A percentile compares a stretch with the other conserved stretches of the same genome.
Evolutionary conservation across 2,329 filamentous ascomycete genomes (phyloP).

Genomic region (Hypoxylon sp.): DNA sequence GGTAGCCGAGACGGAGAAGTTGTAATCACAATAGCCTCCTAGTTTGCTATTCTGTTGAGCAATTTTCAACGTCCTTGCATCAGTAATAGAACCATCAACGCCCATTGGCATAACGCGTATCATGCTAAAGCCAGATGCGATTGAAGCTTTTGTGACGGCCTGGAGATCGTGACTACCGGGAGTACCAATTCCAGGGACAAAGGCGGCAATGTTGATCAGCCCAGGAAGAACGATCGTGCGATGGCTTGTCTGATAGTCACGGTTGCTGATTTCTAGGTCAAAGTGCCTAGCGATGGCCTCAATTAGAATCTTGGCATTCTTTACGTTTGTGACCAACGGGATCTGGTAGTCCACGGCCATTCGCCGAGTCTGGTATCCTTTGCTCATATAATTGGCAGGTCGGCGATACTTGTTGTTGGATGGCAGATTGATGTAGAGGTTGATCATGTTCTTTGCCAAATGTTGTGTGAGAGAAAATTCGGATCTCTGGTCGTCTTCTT

Average conservation of each 20-base stretch:
- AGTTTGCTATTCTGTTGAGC: conserved; percentile 80
- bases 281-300: conserved; percentile 94
- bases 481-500: conserved; percentile 87
- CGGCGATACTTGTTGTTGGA: conserved; percentile 97
- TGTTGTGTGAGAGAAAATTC: conserved; percentile 98
- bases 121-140: conserved; percentile 84
- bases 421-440: conserved; percentile 99
- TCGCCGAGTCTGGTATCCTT: conserved; percentile 94
- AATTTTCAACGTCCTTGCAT: conserved; percentile 77
- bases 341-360: conserved; percentile 99
- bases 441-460: conserved; percentile 96
- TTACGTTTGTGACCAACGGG: conserved; percentile 97
- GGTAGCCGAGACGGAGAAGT: conserved; percentile 82
- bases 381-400: conserved; percentile 98
- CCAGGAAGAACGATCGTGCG: conserved; percentile 80
- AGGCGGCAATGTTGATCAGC: conserved; percentile 83
- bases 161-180: conserved; percentile 77
- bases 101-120: conserved; percentile 84
- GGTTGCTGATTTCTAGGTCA: conserved; percentile 83
- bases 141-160: conserved; percentile 78
- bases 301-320: conserved; percentile 97
- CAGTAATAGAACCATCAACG: conserved; percentile 79
- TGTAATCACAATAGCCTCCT: conserved; percentile 82
- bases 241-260: conserved; percentile 94
- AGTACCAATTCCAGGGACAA: conserved; percentile 80